These are phyloP conservation scores for Calonectria hongkongensis DNA, from an alignment of 2,329 filamentous ascomycete genomes.

Conservation along the genomic window DNA sequence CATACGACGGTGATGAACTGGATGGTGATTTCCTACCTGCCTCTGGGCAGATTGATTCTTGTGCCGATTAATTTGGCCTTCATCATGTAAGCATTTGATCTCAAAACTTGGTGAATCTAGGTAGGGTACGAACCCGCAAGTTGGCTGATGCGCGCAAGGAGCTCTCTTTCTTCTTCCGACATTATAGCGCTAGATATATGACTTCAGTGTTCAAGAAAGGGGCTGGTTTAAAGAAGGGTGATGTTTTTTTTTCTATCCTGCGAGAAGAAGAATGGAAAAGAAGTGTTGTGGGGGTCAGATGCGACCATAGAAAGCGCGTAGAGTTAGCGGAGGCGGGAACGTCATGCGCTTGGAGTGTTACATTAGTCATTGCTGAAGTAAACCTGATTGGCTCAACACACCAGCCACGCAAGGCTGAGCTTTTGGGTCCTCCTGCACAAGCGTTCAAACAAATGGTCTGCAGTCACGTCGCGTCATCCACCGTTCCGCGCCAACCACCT, in stretches of 20 bases:
- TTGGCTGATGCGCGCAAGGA: conserved; percentile 72
- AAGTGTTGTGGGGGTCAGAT: conserved; percentile 15
- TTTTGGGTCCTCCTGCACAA: conserved; percentile 21
- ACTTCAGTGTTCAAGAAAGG: neutral
- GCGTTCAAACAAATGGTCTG: conserved; percentile 18
- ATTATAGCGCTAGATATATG: conserved; percentile 54
- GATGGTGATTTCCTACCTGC: conserved; percentile 54
- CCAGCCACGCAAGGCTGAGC: conserved; percentile 49
- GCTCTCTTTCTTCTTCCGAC: conserved; percentile 70
- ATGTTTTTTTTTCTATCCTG: neutral
- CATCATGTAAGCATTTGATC: conserved; percentile 12
- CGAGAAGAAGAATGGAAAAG: conserved; percentile 18
- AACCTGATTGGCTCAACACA: conserved; percentile 45
- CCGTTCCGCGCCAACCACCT: neutral
- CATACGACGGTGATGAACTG: conserved; percentile 61
- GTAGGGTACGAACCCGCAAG: conserved; percentile 66
- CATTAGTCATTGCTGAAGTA: conserved; percentile 50
- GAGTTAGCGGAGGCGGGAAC: conserved; percentile 27
- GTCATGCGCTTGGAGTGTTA: conserved; percentile 43
- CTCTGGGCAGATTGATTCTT: conserved; percentile 75
- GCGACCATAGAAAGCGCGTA: conserved; percentile 17
- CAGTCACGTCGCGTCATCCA: conserved; percentile 15
- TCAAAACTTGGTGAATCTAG: conserved; percentile 13
- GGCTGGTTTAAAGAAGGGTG: neutral
- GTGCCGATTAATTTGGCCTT: conserved; percentile 87